Base-by-base conservation (phyloP, 345 rosid genomes). In the Pseudoturritis turrita region DNA sequence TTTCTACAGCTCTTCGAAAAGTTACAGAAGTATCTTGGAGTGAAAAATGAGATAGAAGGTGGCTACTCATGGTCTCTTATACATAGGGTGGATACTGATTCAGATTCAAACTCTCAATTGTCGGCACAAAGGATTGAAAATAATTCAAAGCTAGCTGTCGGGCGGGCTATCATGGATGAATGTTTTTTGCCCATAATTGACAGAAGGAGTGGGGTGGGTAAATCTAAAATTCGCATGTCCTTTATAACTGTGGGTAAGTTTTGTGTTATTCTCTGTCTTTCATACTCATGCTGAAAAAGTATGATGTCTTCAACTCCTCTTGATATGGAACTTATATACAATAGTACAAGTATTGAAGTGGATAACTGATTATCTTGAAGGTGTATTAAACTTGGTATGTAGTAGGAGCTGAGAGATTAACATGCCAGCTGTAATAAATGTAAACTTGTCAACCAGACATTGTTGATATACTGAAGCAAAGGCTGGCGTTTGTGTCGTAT, bases 1-100 rank as follows among this genome's bases (percentile, higher is more conserved):
- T 76, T 47, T 62, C 74, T 76, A 46, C 91, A 96, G 99, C 81
- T 92, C 45, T 82, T 84, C 66, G 85, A 81, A 75, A 82, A 81
- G 70, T 77, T 92, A 36, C 89, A 87, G 84, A 85, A 81, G 80
- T 82, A 84, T 76, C 85, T 90, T 57, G 97, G 98, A 59, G 73
- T 66, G 25, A 62, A 73, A 68, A 55, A 68, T 47, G 81, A 78
- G 40, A 0, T 78, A 41, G 75, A 61, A 44, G 78, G 52, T 8
- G 81, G 81, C 53, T 78, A 66, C 59, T 62, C 81, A 6, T 78
- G 74, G 81, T 73, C 81, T 41, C 78, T 78, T 61, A 73, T 78
- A 61, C 81, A 51, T 22, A 72, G 75, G 36, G 44, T 78, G 67
- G 63, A 78, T 12, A 10, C 57, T 10, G 71, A 63, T 62, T 62